Conservation (phyloP, 192 early-diverging fungal species). For the Entomortierella beljakovae region DNA sequence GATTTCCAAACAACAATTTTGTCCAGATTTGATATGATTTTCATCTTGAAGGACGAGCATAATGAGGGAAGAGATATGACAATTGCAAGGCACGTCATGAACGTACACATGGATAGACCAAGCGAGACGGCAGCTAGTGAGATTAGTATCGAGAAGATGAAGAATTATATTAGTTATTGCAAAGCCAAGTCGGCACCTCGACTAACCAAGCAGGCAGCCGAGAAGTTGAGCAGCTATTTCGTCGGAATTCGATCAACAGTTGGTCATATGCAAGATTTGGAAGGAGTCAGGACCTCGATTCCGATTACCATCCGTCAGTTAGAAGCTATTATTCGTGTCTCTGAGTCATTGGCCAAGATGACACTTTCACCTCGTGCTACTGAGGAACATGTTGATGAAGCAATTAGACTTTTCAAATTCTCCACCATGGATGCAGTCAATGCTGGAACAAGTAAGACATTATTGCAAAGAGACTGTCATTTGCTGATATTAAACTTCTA, state of each 20-base stretch:
- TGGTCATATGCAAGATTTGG: constrained; percentile 79
- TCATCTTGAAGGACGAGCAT: constrained; percentile 98
- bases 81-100: constrained; percentile 96
- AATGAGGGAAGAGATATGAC: constrained; percentile 92
- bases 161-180: constrained; percentile 96
- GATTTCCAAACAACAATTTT: constrained; percentile 99
- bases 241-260: constrained; percentile 91
- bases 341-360: constrained; percentile 98
- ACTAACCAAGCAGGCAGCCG: constrained; percentile 86
- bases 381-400: constrained; percentile 95
- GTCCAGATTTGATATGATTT: constrained; percentile 99
- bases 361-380: constrained; percentile 84
- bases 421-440: constrained; percentile 98
- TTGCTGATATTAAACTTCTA: constrained; percentile 21
- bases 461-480: background rate
- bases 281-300: constrained; percentile 81
- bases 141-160: constrained; percentile 95
- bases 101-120: constrained; percentile 88
- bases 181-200: constrained; percentile 96
- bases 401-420: constrained; percentile 96
- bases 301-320: constrained; percentile 98
- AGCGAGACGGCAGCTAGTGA: constrained; percentile 79
- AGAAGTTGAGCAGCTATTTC: constrained; percentile 94
- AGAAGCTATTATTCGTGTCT: constrained; percentile 98
- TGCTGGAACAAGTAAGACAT: constrained; percentile 76